Evolutionary conservation across 768 basidiomycete species (phyloP).

Genomic region (Panaeolus cyanescens): DNA sequence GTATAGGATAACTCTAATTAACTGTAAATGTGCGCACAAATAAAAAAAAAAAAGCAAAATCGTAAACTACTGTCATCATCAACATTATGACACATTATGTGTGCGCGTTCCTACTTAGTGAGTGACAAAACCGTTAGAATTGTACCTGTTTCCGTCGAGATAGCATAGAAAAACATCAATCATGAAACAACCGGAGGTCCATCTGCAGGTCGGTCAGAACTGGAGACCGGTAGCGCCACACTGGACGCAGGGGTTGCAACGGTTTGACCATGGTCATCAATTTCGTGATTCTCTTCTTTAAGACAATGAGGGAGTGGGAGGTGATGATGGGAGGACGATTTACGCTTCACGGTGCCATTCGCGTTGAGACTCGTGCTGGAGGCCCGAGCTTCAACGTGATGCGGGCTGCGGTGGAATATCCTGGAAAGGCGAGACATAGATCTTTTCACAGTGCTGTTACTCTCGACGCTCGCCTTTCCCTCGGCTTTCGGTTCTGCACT

Average conservation of each 20-base stretch:
- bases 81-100: too few relatives aligned
- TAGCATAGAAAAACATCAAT: not conserved
- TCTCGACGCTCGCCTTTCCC: not conserved
- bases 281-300: not conserved
- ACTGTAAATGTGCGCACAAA: too few relatives aligned
- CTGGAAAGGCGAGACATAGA: not conserved
- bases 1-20: too few relatives aligned
- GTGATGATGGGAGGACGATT: not conserved
- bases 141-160: too few relatives aligned
- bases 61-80: too few relatives aligned
- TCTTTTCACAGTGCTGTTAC: not conserved
- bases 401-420: not conserved
- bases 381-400: not conserved
- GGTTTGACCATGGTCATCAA: not conserved
- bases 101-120: too few relatives aligned
- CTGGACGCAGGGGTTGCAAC: not conserved
- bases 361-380: not conserved
- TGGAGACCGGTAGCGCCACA: not conserved
- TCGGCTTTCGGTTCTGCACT: not conserved
- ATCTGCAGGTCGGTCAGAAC: not conserved
- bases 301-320: not conserved
- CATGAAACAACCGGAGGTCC: not conserved
- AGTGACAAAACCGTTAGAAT: too few relatives aligned
- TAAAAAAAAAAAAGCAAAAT: too few relatives aligned
- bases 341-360: not conserved